Evolutionary conservation across 2,329 filamentous ascomycete species (phyloP), one percentile per base, ranked within the genome.

Genomic region (Bipolaris victoriae): DNA sequence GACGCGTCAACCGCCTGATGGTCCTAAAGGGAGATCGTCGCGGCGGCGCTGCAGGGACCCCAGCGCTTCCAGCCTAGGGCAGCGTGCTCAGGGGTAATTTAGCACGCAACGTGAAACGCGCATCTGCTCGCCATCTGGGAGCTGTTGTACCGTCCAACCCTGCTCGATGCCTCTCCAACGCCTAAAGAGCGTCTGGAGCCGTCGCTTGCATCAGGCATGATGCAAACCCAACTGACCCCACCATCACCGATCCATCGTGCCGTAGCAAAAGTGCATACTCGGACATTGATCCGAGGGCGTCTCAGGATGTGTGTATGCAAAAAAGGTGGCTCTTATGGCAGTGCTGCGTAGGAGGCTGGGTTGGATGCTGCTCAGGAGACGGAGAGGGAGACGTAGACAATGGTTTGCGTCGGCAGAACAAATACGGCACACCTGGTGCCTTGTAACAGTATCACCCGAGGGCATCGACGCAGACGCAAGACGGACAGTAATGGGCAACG

Each of bases 91-190:
- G 64, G 63, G 68, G 69, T 49, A 59, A 62, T 59, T 53, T 43
- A 53, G 49, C 49, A 53, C 26, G 51, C 61, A 56, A 60, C 60
- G 50, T 75, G 72, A 75, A 74, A 75, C 72, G 58, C 57, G 58
- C 66, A 49, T 55, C 59, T 60, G 41, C 56, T 58, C 56, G 56
- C 56, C 56, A 54, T 57, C 50, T 54, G 50, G 29, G 35, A 18
- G 40, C 56, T 43, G 44, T 41, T 37, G 52, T 58, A 31, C 51
- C 46, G 29, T 31, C 41, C 53, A 36, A 47, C 36, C 36, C 48
- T 54, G 54, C 57, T 43, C 49, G 39, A 48, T 36, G 35, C 22
- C 53, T 40, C 41, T 53, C 36, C 49, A 46, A 48, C 45, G 36
- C 50, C 58, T 63, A 62, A 61, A 59, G 55, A 59, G 66, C 61